Evolutionary conservation across 2,329 filamentous ascomycete genomes (phyloP).

Genomic region (Neonectria ditissima): DNA sequence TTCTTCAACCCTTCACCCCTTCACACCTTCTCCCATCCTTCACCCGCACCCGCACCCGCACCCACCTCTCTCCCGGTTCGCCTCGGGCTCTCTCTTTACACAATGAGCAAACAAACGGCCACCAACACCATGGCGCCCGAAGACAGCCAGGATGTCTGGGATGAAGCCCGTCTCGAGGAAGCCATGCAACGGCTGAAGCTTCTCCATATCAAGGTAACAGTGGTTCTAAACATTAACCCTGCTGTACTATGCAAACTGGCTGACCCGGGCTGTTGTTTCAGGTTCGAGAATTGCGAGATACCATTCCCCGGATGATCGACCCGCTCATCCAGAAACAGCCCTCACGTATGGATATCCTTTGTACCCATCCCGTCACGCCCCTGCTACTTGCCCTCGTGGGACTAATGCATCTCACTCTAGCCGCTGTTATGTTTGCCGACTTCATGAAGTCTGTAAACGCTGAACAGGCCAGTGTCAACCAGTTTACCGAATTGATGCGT

Average conservation of each 20-base stretch:
- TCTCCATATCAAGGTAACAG: slow-evolving; percentile 64
- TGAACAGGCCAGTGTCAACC: slow-evolving; percentile 63
- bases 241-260: slow-evolving; percentile 31
- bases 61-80: not conserved
- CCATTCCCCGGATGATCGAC: slow-evolving; percentile 56
- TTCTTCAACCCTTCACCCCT: not conserved
- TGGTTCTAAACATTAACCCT: slow-evolving; percentile 17
- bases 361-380: slow-evolving; percentile 30
- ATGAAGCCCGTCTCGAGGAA: slow-evolving; percentile 63
- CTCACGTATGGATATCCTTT: slow-evolving; percentile 58
- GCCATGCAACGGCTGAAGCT: slow-evolving; percentile 64
- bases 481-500: slow-evolving; percentile 61
- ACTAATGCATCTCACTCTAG: slow-evolving; percentile 50
- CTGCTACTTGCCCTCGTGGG: slow-evolving; percentile 8
- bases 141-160: slow-evolving; percentile 51
- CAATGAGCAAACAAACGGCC: slow-evolving; percentile 40
- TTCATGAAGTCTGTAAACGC: slow-evolving; percentile 61
- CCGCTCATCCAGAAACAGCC: slow-evolving; percentile 63
- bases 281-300: slow-evolving; percentile 51
- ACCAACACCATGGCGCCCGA: slow-evolving; percentile 35
- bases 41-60: slow-evolving; percentile 3
- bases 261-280: slow-evolving; percentile 40
- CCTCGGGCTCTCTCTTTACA: slow-evolving; percentile 12
- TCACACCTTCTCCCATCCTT: not conserved
- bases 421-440: slow-evolving; percentile 60